Conservation (phyloP, 208 protist species). For the Trypanosoma lewisi region DNA sequence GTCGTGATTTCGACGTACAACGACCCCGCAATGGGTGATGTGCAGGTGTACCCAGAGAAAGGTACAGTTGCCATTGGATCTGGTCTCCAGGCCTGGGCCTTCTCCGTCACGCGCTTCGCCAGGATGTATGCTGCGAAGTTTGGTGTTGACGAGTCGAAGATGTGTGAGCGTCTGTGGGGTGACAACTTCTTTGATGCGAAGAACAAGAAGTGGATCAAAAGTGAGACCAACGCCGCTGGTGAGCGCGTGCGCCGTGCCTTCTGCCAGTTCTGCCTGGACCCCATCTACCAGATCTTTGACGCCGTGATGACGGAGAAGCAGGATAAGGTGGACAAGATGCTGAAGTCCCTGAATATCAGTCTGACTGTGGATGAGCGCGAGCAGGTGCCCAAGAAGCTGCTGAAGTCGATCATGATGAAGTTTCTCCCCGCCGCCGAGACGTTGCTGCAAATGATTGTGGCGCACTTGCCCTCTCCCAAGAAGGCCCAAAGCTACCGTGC, state of each 20-base stretch:
- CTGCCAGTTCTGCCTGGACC: constrained; percentile 98
- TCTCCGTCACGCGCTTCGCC: constrained; percentile 95
- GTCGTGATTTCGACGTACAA: constrained; percentile 97
- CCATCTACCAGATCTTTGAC: constrained; percentile 97
- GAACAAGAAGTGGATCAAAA: constrained; percentile 80
- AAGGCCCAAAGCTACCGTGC: constrained; percentile 96
- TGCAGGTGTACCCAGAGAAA: constrained; percentile 74
- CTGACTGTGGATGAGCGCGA: constrained; percentile 92
- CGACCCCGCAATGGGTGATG: constrained; percentile 91
- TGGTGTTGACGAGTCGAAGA: constrained; percentile 80
- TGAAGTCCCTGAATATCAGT: constrained; percentile 90
- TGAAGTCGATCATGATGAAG: constrained; percentile 98
- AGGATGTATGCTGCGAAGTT: constrained; percentile 93
- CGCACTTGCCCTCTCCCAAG: constrained; percentile 97
- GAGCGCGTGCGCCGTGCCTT: constrained; percentile 81
- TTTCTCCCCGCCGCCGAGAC: constrained; percentile 97
- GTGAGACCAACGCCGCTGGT: constrained; percentile 57
- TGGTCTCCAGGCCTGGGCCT: constrained; percentile 99
- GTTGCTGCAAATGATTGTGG: constrained; percentile 98
- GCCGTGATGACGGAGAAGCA: constrained; percentile 94
- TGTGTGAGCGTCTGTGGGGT: constrained; percentile 96
- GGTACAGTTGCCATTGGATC: constrained; percentile 98
- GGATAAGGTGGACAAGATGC: constrained; percentile 94
- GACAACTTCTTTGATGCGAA: constrained; percentile 97
- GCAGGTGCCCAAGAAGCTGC: constrained; percentile 90